Evolutionary conservation across 2,329 filamentous ascomycete genomes (phyloP).

Genomic region (Trichophyton benhamiae): DNA sequence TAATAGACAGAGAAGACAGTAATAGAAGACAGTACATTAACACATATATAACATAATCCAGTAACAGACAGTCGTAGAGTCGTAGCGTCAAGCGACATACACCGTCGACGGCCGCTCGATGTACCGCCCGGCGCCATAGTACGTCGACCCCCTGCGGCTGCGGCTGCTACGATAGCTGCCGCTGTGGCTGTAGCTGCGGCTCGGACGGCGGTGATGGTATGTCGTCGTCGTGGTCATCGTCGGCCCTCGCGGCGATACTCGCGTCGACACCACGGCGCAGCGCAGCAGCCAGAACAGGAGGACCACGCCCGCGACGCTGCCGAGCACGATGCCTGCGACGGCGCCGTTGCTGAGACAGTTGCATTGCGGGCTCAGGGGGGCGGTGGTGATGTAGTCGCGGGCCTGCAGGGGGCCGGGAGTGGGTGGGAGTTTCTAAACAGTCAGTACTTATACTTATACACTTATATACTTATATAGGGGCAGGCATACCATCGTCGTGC

Average conservation of each 20-base stretch:
- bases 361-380: conserved; percentile 5
- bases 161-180: background rate
- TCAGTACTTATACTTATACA: background rate
- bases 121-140: background rate
- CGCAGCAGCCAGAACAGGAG: conserved; percentile 28
- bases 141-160: background rate
- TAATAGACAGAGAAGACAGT: too few species aligned
- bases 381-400: conserved; percentile 13
- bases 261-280: conserved; percentile 16
- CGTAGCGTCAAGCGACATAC: background rate
- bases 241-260: conserved; percentile 15
- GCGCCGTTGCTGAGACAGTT: conserved; percentile 25
- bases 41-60: too few species aligned
- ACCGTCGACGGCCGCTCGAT: background rate
- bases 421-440: conserved; percentile 12
- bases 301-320: conserved; percentile 27
- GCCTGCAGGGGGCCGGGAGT: conserved; percentile 11
- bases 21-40: too few species aligned
- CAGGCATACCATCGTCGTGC: background rate
- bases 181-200: conserved; percentile 12
- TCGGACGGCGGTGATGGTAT: conserved; percentile 15
- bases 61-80: too few species aligned
- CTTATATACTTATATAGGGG: background rate
- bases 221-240: conserved; percentile 10
- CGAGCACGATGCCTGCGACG: conserved; percentile 31